Base-by-base conservation (phyloP, 2,329 filamentous ascomycete species). In the Botrytis medusae region DNA sequence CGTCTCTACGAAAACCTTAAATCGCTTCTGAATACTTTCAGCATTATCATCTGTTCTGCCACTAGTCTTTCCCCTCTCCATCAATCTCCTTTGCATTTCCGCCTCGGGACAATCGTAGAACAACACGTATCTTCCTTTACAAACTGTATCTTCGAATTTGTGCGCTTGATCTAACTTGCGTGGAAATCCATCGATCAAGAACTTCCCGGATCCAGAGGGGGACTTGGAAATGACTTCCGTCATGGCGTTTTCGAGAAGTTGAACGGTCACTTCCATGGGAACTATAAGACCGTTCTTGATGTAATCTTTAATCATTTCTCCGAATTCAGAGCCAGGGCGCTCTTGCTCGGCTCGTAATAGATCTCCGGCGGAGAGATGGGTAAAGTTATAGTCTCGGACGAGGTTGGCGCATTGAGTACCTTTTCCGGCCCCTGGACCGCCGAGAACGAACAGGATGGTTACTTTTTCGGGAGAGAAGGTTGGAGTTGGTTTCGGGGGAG, bases 251-350 rank as follows among this genome's bases (percentile, higher is more conserved):
- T 98, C 95, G 61, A 99, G 88, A 51, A 99, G 85, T 79, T 95
- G 92, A 74, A 99, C 92, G 8, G 96, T 99, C 69, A 98, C 94
- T 83, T 98, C 95, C 93, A 97, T 97, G n/a, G 96, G 96, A 76
- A 99, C 96, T 83, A 99, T 99, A 79, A 90, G 90, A 74, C 96
- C 96, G 82, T 99, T 92, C 81, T 92, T 93, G 87, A 99, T 99
- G 85, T 96, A 95, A 78, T 92, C 88, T 82, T 92, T 92, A 88
- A 99, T 99, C 84, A 98, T 88, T 77, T 94, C 90, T 82, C 96
- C 96, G 82, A 97, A 98, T 83, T 98, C 87, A 77, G 91, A 94
- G 73, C 93, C 95, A 0, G 89, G 88, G 7, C 95, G 92, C 80
- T 95, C 88, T 84, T 98, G 96, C 85, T 99, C 96, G 76, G 94